phyloP scores from a whole-genome alignment of 1,284 basidiomycete species.

The Boletus mariae region DNA sequence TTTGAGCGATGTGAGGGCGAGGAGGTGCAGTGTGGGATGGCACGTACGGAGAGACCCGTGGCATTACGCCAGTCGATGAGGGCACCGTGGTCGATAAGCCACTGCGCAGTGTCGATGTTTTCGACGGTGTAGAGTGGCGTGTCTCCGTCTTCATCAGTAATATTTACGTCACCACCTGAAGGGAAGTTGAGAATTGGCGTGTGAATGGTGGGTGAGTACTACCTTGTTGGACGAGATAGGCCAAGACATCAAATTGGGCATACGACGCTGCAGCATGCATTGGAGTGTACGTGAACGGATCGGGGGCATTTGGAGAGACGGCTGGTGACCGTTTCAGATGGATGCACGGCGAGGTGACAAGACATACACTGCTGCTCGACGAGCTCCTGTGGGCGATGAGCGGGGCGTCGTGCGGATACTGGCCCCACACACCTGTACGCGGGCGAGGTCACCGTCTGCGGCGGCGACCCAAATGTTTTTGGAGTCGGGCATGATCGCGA shows the following conservation, averaged over 20 bases:
- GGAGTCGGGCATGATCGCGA: slow-evolving; percentile 28
- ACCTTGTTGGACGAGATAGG: slow-evolving; percentile 71
- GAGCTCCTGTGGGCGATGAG: slow-evolving; percentile 42
- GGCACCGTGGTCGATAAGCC: slow-evolving; percentile 82
- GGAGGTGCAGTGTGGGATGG: not conserved
- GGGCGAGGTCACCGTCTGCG: slow-evolving; percentile 71
- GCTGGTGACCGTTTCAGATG: slow-evolving; percentile 39
- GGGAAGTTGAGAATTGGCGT: not conserved
- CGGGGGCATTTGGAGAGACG: slow-evolving; percentile 71
- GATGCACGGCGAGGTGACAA: not conserved
- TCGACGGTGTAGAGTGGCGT: slow-evolving; percentile 92
- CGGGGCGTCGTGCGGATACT: slow-evolving; percentile 1
- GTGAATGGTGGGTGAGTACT: slow-evolving; percentile 33
- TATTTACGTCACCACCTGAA: slow-evolving; percentile 81
- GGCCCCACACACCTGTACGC: slow-evolving; percentile 41
- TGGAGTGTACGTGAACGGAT: slow-evolving; percentile 82
- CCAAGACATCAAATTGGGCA: slow-evolving; percentile 71
- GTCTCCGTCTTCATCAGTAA: slow-evolving; percentile 84
- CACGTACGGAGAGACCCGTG: slow-evolving; percentile 74
- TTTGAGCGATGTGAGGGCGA: slow-evolving; percentile 31
- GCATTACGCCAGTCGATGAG: slow-evolving; percentile 57
- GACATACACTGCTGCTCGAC: slow-evolving; percentile 54
- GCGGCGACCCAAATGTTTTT: slow-evolving; percentile 93
- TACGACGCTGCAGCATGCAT: slow-evolving; percentile 97
- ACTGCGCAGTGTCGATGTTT: slow-evolving; percentile 71